phyloP scores from a whole-genome alignment of 306 rosid genomes.

The Quercus gilva region DNA sequence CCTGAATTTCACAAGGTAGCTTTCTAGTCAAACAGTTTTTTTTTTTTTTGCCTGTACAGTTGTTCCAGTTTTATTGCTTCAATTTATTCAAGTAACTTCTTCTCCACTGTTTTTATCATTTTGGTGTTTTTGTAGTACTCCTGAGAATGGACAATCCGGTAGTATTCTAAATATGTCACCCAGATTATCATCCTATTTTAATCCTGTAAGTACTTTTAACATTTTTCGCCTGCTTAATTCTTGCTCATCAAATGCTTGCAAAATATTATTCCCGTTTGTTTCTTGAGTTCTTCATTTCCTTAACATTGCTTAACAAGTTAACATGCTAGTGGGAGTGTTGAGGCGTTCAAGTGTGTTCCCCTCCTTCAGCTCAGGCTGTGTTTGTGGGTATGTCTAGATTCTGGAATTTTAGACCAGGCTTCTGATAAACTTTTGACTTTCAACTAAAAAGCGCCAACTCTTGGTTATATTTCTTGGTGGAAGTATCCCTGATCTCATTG shows the following conservation, averaged over 20 bases:
- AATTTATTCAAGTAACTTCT: background rate
- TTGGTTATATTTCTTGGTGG: constrained; percentile 2
- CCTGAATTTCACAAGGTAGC: constrained; percentile 7
- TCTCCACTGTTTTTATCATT: background rate
- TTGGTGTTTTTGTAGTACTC: background rate
- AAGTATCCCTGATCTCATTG: constrained; percentile 1
- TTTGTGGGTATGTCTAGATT: background rate
- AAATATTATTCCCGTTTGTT: background rate
- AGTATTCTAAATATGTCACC: constrained; percentile 22
- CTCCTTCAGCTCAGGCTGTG: background rate
- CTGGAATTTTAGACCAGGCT: background rate
- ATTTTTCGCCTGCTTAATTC: background rate
- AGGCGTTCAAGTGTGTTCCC: background rate
- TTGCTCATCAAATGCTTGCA: background rate
- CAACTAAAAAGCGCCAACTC: background rate
- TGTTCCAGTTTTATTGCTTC: background rate
- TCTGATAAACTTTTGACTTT: constrained; percentile 8
- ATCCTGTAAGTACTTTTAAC: constrained; percentile 6
- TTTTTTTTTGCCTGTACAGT: background rate
- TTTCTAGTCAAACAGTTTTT: background rate
- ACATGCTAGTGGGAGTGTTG: background rate
- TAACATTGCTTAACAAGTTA: background rate
- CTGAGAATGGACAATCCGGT: background rate
- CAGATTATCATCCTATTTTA: constrained; percentile 9
- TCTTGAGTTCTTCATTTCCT: background rate